These are phyloP conservation scores for Withania somnifera DNA, from an alignment of 305 asterid genomes.

Conservation along the genomic window DNA sequence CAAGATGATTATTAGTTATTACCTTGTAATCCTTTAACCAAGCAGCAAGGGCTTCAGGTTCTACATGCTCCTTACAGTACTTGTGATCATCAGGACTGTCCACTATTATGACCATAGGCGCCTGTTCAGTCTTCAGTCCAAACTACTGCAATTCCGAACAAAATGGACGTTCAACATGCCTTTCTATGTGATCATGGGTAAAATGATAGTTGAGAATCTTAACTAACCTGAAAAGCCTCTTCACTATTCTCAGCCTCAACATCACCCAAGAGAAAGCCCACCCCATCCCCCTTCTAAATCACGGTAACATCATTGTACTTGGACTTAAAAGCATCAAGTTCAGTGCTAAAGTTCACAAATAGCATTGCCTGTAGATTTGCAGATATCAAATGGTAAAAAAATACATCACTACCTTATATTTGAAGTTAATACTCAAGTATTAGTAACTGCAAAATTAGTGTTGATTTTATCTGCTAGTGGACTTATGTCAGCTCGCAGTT, in stretches of 20 bases:
- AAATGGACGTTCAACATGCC: constrained; percentile 4
- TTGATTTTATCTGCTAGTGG: no score
- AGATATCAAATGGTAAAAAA: neutral
- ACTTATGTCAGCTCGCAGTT: no score
- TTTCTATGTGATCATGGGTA: neutral
- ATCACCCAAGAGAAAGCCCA: constrained; percentile 69
- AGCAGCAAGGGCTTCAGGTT: constrained; percentile 46
- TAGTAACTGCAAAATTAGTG: neutral
- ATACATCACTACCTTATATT: neutral
- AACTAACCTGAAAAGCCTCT: constrained; percentile 64
- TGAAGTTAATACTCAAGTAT: neutral
- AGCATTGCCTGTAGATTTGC: constrained; percentile 45
- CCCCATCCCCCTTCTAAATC: constrained; percentile 50
- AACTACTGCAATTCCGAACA: constrained; percentile 50
- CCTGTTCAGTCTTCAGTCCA: constrained; percentile 55
- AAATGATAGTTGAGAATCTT: neutral
- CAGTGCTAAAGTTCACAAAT: constrained; percentile 57
- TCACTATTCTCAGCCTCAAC: constrained; percentile 41
- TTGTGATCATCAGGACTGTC: constrained; percentile 36
- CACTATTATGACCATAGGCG: constrained; percentile 50
- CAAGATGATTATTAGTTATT: no score
- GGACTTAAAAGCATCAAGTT: constrained; percentile 40
- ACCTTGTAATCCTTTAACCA: constrained; percentile 60
- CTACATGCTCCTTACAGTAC: constrained; percentile 41
- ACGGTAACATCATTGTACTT: constrained; percentile 53